These are phyloP conservation scores for Ophiognomonia clavigignenti-juglandacearum DNA, from an alignment of 2,329 filamentous ascomycete genomes.

Conservation along the genomic window DNA sequence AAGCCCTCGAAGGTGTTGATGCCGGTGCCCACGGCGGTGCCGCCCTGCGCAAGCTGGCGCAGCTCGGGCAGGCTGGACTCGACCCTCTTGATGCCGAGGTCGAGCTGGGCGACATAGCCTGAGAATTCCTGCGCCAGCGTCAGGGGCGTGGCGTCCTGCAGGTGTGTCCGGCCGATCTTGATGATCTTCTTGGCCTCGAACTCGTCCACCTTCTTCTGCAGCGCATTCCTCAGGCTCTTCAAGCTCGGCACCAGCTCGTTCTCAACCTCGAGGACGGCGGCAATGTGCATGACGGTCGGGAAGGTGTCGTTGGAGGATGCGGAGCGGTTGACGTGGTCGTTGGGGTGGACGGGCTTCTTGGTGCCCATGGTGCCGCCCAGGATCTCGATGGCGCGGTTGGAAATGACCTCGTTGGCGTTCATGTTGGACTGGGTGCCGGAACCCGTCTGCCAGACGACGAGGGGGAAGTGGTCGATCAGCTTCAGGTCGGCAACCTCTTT, in stretches of 20 bases:
- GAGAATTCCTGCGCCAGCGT: constrained; percentile 97
- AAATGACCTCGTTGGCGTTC: constrained; percentile 99
- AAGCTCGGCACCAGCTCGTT: constrained; percentile 78
- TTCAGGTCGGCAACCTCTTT: constrained; percentile 90
- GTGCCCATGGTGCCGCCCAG: constrained; percentile 87
- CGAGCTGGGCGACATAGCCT: constrained; percentile 91
- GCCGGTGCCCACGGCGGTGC: constrained; percentile 89
- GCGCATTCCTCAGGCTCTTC: constrained; percentile 72
- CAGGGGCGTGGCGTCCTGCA: constrained; percentile 94
- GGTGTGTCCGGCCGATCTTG: constrained; percentile 97
- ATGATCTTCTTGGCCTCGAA: constrained; percentile 87
- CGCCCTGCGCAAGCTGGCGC: constrained; percentile 23
- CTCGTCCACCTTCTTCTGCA: constrained; percentile 83
- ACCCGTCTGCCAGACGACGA: constrained; percentile 98
- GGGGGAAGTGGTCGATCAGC: constrained; percentile 94
- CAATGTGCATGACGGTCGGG: constrained; percentile 99
- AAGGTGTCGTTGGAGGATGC: constrained; percentile 99
- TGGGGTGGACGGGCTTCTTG: constrained; percentile 99
- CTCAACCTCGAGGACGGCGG: constrained; percentile 90
- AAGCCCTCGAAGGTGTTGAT: constrained; percentile 98
- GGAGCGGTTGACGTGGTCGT: constrained; percentile 99
- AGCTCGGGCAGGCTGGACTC: constrained; percentile 37
- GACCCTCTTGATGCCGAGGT: constrained; percentile 83
- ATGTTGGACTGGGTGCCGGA: constrained; percentile 99
- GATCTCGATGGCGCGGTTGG: constrained; percentile 97